Percentiles rank a stretch among this genome's conserved stretches.
These are phyloP conservation scores for Trypanosoma scelopori DNA, from an alignment of 208 protist genomes.

Conservation along the genomic window DNA sequence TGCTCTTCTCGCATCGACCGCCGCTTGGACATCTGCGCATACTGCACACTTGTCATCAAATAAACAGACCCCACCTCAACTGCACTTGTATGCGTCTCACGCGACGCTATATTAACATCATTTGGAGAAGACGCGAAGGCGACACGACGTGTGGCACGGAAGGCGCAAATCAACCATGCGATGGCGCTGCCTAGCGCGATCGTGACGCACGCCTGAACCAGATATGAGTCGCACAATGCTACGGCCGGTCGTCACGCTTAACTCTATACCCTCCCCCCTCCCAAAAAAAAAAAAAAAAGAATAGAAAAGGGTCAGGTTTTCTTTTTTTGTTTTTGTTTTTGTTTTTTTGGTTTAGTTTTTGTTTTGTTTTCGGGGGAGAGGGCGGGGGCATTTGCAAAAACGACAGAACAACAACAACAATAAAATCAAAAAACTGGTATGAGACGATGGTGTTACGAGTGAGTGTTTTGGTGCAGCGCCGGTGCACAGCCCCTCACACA, in stretches of 20 bases:
- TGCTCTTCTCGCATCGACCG: constrained; percentile 16
- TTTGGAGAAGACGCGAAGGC: neutral
- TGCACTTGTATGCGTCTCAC: neutral
- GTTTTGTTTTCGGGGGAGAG: neutral
- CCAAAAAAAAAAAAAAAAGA: constrained; percentile 8
- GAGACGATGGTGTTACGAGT: no score
- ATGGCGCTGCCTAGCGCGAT: constrained; percentile 11
- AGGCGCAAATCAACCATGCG: constrained; percentile 5
- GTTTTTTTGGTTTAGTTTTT: neutral
- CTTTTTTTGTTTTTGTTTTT: neutral
- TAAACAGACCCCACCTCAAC: constrained; percentile 29
- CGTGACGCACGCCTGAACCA: constrained; percentile 17
- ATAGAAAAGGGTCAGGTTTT: constrained; percentile 5
- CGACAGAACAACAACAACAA: no score
- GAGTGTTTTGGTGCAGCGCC: no score
- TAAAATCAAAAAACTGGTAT: no score
- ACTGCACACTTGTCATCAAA: constrained; percentile 59
- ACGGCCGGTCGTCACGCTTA: neutral
- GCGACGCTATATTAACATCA: neutral
- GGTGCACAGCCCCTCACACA: no score
- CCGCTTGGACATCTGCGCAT: constrained; percentile 55
- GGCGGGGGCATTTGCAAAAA: no score
- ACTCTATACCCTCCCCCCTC: no score
- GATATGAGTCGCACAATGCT: constrained; percentile 3
- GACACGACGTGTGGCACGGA: neutral